phyloP scores from a whole-genome alignment of 306 rosid species.

The Acacia confusa region DNA sequence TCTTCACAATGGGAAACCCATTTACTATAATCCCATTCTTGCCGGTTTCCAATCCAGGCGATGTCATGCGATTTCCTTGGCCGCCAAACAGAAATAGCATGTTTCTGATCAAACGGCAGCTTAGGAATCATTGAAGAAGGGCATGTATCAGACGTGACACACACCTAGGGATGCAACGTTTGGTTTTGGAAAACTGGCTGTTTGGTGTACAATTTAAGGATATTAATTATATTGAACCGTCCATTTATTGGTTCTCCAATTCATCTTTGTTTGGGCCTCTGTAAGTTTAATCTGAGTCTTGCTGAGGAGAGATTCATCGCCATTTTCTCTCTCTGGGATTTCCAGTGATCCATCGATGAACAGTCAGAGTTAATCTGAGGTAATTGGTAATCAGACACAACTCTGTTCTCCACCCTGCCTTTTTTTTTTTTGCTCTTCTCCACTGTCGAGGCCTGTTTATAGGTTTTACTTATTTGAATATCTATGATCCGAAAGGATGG shows the following conservation, averaged over 20 bases:
- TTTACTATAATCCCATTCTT: constrained; percentile 12
- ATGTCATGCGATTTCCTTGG: constrained; percentile 31
- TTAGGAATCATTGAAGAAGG: not conserved
- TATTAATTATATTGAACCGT: constrained; percentile 45
- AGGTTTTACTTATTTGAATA: not conserved
- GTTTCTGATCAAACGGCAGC: constrained; percentile 10
- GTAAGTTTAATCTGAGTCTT: not conserved
- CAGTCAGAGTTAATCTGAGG: constrained; percentile 10
- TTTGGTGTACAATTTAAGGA: constrained; percentile 43
- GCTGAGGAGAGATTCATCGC: not conserved
- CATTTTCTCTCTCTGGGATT: constrained; percentile 22
- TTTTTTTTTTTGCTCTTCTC: not conserved
- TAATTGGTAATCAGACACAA: not conserved
- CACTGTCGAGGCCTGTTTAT: not conserved
- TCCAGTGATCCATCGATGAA: constrained; percentile 8
- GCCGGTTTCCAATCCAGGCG: not conserved
- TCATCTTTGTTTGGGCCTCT: not conserved
- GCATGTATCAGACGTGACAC: constrained; percentile 27
- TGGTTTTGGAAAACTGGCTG: constrained; percentile 29
- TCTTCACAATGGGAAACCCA: constrained; percentile 7
- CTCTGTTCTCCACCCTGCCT: not conserved
- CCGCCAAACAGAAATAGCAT: constrained; percentile 28
- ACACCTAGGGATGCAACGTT: constrained; percentile 6
- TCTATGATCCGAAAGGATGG: not conserved
- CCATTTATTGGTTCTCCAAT: constrained; percentile 33